Conservation (phyloP, 176 grass and related monocot genomes). For the Eleusine indica region DNA sequence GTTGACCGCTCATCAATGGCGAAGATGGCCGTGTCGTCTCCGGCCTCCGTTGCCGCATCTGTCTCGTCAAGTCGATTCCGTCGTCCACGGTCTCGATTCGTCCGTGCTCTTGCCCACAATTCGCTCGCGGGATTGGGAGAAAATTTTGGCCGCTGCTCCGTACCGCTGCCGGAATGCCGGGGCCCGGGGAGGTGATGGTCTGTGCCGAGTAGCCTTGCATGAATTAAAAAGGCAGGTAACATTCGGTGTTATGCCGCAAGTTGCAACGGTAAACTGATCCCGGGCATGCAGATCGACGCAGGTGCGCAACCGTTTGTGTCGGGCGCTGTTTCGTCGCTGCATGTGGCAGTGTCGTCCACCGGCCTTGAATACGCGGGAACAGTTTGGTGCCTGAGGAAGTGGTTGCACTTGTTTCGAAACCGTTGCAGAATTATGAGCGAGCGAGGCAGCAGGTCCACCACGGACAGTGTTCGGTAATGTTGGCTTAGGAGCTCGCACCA, state of each 20-base stretch:
- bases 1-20: slow-evolving; percentile 46
- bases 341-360: slow-evolving; percentile 37
- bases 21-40: slow-evolving; percentile 26
- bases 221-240: neutral
- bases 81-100: neutral
- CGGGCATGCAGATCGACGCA: neutral
- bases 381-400: slow-evolving; percentile 24
- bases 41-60: neutral
- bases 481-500: neutral
- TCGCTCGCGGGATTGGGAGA: neutral
- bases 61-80: slow-evolving; percentile 23
- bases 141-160: neutral
- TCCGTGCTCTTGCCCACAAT: slow-evolving; percentile 12
- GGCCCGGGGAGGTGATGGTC: neutral
- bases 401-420: slow-evolving; percentile 42
- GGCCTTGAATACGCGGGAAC: slow-evolving; percentile 29
- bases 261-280: slow-evolving; percentile 12
- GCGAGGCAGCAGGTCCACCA: slow-evolving; percentile 25
- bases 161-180: neutral
- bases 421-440: slow-evolving; percentile 52
- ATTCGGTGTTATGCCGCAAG: neutral
- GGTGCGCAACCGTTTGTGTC: slow-evolving; percentile 36
- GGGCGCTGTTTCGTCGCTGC: slow-evolving; percentile 2
- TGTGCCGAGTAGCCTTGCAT: neutral
- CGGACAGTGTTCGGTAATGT: slow-evolving; percentile 39